Evolutionary conservation across 2,329 filamentous ascomycete species (phyloP).

Genomic region (Diaporthe sp.): DNA sequence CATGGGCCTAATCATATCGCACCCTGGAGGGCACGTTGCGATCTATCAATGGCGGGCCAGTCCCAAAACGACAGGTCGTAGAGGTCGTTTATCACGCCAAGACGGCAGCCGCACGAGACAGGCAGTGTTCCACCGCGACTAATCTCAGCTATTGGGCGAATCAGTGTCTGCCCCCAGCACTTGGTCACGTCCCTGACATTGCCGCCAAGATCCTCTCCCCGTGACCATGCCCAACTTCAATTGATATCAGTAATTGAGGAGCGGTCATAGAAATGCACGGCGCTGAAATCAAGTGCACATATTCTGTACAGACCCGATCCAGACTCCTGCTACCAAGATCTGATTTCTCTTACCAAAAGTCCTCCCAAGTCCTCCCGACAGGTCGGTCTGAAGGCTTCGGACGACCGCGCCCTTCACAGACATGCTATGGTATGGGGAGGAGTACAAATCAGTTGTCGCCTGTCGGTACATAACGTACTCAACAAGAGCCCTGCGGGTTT

Average conservation of each 20-base stretch:
- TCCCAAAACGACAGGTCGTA: slow-evolving; percentile 30
- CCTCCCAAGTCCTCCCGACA: not conserved
- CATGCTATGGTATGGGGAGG: not conserved
- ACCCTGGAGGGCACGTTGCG: slow-evolving; percentile 12
- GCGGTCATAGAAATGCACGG: not conserved
- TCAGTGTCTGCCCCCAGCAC: slow-evolving; percentile 8
- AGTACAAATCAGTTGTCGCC: not conserved
- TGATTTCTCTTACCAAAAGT: not conserved
- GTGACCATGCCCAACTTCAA: not conserved
- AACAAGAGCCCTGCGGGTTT: not conserved
- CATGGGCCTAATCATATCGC: slow-evolving; percentile 29
- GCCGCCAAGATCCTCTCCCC: not conserved
- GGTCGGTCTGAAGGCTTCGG: not conserved
- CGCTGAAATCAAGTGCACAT: not conserved
- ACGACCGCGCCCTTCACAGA: not conserved
- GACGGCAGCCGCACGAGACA: slow-evolving; percentile 15
- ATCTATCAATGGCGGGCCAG: slow-evolving; percentile 21
- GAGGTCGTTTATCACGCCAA: slow-evolving; percentile 32
- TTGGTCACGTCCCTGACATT: not conserved
- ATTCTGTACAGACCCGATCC: not conserved
- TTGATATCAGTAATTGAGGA: not conserved
- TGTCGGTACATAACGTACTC: not conserved
- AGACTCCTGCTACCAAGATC: not conserved
- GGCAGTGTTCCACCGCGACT: slow-evolving; percentile 31
- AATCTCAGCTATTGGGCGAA: slow-evolving; percentile 13